These are phyloP conservation scores for Polyporus tsugae DNA, from an alignment of 1,284 basidiomycete species.

Conservation along the genomic window DNA sequence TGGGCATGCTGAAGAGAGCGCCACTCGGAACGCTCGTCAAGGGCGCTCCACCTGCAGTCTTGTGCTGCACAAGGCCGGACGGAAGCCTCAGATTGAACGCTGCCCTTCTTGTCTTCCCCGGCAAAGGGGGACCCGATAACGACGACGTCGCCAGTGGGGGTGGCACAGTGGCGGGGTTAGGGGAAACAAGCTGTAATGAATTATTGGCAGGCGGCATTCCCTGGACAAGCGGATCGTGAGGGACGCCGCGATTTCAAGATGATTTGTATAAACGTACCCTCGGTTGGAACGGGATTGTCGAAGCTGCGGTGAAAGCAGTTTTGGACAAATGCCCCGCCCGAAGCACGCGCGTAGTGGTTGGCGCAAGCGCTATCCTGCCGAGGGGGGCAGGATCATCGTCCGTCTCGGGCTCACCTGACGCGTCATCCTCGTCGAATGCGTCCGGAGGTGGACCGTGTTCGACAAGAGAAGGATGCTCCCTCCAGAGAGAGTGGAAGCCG, in stretches of 20 bases:
- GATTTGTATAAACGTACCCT: slow-evolving; percentile 14
- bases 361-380: slow-evolving; percentile 30
- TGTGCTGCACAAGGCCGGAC: slow-evolving; percentile 19
- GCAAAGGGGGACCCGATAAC: not conserved
- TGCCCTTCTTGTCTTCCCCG: slow-evolving; percentile 2
- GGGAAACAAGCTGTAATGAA: slow-evolving; percentile 17
- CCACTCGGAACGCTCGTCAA: slow-evolving; percentile 17
- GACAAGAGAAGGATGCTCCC: slow-evolving; percentile 59
- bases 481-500: slow-evolving; percentile 78
- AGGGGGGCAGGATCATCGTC: slow-evolving; percentile 20
- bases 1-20: slow-evolving; percentile 33
- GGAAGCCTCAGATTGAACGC: slow-evolving; percentile 27
- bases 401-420: slow-evolving; percentile 15
- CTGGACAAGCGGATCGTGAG: slow-evolving; percentile 5
- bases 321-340: slow-evolving; percentile 69
- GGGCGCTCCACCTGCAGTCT: slow-evolving; percentile 9
- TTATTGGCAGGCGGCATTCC: slow-evolving; percentile 12
- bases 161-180: slow-evolving; percentile 5
- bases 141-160: slow-evolving; percentile 11
- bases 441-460: slow-evolving; percentile 57
- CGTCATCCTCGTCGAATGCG: slow-evolving; percentile 63
- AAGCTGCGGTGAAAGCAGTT: slow-evolving; percentile 67
- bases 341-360: slow-evolving; percentile 45
- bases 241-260: not conserved
- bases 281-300: slow-evolving; percentile 49